Conservation (phyloP, 495 filamentous ascomycete species). For the Penicillium simplicissimum region DNA sequence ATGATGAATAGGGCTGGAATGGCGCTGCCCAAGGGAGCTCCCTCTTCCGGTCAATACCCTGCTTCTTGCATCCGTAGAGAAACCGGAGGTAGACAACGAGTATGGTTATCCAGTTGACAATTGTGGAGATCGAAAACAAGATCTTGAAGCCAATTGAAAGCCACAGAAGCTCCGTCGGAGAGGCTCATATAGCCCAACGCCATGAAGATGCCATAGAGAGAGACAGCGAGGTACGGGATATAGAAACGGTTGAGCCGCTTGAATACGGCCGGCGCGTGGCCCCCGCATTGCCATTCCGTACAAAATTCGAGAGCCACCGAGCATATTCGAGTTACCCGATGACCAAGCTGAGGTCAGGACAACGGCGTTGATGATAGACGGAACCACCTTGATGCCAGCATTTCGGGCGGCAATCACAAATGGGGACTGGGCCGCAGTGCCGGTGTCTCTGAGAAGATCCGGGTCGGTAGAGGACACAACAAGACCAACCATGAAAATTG, state of each 20-base stretch:
- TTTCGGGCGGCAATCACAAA: slow-evolving; percentile 52
- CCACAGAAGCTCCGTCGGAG: slow-evolving; percentile 49
- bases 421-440: slow-evolving; percentile 45
- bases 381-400: slow-evolving; percentile 40
- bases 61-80: slow-evolving; percentile 50
- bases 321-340: slow-evolving; percentile 49
- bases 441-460: slow-evolving; percentile 42
- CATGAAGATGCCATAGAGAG: slow-evolving; percentile 51
- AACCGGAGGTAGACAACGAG: slow-evolving; percentile 57
- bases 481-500: slow-evolving; percentile 45
- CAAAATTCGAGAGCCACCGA: slow-evolving; percentile 47
- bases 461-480: slow-evolving; percentile 48
- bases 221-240: slow-evolving; percentile 55
- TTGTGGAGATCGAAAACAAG: slow-evolving; percentile 52
- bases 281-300: slow-evolving; percentile 45
- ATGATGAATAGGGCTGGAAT: slow-evolving; percentile 54
- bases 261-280: slow-evolving; percentile 45
- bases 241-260: slow-evolving; percentile 59
- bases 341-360: slow-evolving; percentile 49
- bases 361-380: slow-evolving; percentile 54
- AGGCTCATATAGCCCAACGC: slow-evolving; percentile 59
- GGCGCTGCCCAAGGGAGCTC: slow-evolving; percentile 53
- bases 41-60: slow-evolving; percentile 40
- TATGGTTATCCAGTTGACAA: slow-evolving; percentile 58
- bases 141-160: slow-evolving; percentile 59